Evolutionary conservation across 1,284 basidiomycete species (phyloP), one percentile per base, ranked within the genome.

Genomic region (Cutaneotrichosporon sp.): DNA sequence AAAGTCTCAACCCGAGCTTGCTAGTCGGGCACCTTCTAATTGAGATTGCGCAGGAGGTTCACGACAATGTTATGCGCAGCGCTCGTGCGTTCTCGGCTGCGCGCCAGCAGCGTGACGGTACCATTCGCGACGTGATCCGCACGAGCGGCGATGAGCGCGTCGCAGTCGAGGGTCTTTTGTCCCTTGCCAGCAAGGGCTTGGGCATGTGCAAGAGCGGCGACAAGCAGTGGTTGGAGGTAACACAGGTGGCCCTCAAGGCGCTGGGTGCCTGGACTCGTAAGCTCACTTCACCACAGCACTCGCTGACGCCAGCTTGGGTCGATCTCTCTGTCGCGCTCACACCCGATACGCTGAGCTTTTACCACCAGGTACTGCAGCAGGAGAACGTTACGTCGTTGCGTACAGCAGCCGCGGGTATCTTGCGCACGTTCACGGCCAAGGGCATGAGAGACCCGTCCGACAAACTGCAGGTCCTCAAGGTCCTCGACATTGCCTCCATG

Each of bases 271-370:
- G 97, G 74, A 91, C 90, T 60, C 90, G 91, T 93, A 71, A 73
- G 90, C 84, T 10, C 18, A 20, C 0, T 44, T 2, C 26, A 10
- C 9, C 14, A 8, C 10, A 18, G 5, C 37, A 26, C 17, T 15
- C 7, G 51, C 61, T 67, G 47, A 67, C 59, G 35, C 21, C 64
- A 94, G 91, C 92, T 9, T 99, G 96, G 96, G 88, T 98, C 65
- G 97, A 99, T 70, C 93, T 99, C 67, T 89, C 90, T 65, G 79
- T 98, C 54, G 90, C 96, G 26, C 87, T 99, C 57, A 97, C 92
- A 1, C 90, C 88, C 20, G 84, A 83, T 10, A 92, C 92, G 1
- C 84, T 98, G 23, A 83, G 86, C 7, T 77, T 98, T 44, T 81
- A 97, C 46, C 94, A 92, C 73, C 84, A 81, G 39, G 80, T 96